Conservation (phyloP, 2,329 filamentous ascomycete genomes). For the Cladosporium sp. region DNA sequence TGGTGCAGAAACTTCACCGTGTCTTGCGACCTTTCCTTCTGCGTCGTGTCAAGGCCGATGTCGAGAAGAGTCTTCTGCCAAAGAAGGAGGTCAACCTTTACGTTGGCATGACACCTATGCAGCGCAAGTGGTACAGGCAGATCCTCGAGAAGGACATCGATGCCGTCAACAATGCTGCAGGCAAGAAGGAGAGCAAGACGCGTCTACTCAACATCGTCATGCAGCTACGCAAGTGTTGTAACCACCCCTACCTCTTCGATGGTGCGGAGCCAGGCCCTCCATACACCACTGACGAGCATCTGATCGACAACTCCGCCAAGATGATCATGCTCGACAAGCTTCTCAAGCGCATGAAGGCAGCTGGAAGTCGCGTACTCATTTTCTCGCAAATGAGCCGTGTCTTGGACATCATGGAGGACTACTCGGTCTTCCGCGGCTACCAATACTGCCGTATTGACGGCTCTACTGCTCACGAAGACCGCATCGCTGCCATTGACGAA, state of each 20-base stretch:
- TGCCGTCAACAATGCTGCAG: constrained; percentile 92
- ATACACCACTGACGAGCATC: constrained; percentile 96
- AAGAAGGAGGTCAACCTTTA: constrained; percentile 98
- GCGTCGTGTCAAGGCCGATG: constrained; percentile 93
- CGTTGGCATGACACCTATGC: constrained; percentile 98
- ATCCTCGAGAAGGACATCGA: constrained; percentile 99
- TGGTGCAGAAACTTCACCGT: constrained; percentile 92
- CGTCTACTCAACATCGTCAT: constrained; percentile 97
- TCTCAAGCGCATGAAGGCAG: constrained; percentile 74
- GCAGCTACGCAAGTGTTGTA: constrained; percentile 98
- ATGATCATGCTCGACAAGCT: constrained; percentile 97
- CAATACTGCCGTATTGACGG: constrained; percentile 98
- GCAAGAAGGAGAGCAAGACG: constrained; percentile 97
- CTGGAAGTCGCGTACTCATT: constrained; percentile 94
- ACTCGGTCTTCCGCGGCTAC: constrained; percentile 92
- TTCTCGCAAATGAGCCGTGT: constrained; percentile 99
- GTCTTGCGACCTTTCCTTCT: constrained; percentile 91
- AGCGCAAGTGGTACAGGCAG: constrained; percentile 98
- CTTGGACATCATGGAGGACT: constrained; percentile 95
- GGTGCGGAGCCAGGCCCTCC: constrained; percentile 95
- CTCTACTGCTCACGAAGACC: constrained; percentile 93
- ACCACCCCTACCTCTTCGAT: constrained; percentile 97
- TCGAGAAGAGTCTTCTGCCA: constrained; percentile 94
- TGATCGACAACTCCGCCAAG: constrained; percentile 91
- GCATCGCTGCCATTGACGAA: constrained; percentile 95